Evolutionary conservation across 176 grass and related monocot species (phyloP).

Genomic region (Musa acuminata): DNA sequence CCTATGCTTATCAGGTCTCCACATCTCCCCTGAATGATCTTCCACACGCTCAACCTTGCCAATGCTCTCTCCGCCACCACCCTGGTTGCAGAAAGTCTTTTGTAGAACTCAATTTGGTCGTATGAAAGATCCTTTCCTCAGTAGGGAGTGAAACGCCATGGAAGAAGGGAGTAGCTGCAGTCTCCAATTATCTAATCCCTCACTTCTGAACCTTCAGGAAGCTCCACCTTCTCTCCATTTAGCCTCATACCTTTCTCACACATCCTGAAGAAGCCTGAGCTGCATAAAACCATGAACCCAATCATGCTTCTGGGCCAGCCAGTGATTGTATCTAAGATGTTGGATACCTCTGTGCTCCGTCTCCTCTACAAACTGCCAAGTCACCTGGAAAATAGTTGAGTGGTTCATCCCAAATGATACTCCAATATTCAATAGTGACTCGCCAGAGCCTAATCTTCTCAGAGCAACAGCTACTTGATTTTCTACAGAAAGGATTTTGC

Average conservation of each 20-base stretch:
- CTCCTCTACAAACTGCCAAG: not conserved
- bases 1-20: conserved; percentile 78
- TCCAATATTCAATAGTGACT: not conserved
- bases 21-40: conserved; percentile 88
- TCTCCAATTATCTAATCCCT: conserved; percentile 61
- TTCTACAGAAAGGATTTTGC: not conserved
- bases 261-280: conserved; percentile 4
- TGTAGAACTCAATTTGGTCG: conserved; percentile 35
- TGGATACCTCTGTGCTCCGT: not conserved
- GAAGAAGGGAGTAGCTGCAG: conserved; percentile 49
- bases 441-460: not conserved
- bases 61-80: conserved; percentile 43
- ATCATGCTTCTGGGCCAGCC: not conserved
- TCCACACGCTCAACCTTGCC: conserved; percentile 72
- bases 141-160: conserved; percentile 59
- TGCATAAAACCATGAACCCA: not conserved
- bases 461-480: conserved; percentile 8
- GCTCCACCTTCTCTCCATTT: conserved; percentile 33
- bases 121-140: conserved; percentile 43
- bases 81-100: conserved; percentile 30
- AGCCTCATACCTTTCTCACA: conserved; percentile 26
- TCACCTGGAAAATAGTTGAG: not conserved
- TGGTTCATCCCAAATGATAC: not conserved
- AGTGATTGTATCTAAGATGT: not conserved
- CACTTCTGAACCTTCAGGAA: conserved; percentile 37